phyloP scores from a whole-genome alignment of 768 basidiomycete genomes.

The Leccinum pellstonianum region DNA sequence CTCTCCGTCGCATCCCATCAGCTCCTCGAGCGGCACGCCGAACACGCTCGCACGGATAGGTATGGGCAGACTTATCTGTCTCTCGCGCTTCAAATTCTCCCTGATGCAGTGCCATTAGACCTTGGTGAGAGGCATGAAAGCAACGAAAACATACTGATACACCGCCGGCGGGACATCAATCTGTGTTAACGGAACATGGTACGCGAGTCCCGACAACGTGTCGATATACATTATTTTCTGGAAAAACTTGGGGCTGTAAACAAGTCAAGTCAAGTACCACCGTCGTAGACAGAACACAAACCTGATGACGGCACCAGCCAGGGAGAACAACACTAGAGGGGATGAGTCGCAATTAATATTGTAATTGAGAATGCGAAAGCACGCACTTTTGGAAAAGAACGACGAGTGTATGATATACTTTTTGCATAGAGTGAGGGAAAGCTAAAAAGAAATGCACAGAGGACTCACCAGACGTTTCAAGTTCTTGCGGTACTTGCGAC shows the following conservation, averaged over 20 bases:
- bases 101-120: slow-evolving; percentile 36
- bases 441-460: background rate
- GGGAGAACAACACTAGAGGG: slow-evolving; percentile 75
- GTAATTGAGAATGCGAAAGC: background rate
- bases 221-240: slow-evolving; percentile 76
- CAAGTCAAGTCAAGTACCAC: background rate
- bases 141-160: slow-evolving; percentile 60
- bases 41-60: slow-evolving; percentile 64
- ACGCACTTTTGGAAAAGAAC: slow-evolving; percentile 83
- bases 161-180: slow-evolving; percentile 83
- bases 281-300: slow-evolving; percentile 26
- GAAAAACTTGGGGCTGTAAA: slow-evolving; percentile 82
- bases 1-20: slow-evolving; percentile 84
- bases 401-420: slow-evolving; percentile 87
- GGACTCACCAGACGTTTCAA: slow-evolving; percentile 71
- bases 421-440: slow-evolving; percentile 8
- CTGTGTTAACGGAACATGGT: slow-evolving; percentile 78
- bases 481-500: slow-evolving; percentile 84
- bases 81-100: slow-evolving; percentile 78
- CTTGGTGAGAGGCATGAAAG: background rate
- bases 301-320: slow-evolving; percentile 88
- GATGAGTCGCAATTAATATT: slow-evolving; percentile 6
- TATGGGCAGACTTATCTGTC: slow-evolving; percentile 63
- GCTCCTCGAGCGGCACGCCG: slow-evolving; percentile 75
- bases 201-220: slow-evolving; percentile 76